These are phyloP conservation scores for Trichoderma sp. DNA, from an alignment of 2,329 filamentous ascomycete genomes.

Conservation along the genomic window DNA sequence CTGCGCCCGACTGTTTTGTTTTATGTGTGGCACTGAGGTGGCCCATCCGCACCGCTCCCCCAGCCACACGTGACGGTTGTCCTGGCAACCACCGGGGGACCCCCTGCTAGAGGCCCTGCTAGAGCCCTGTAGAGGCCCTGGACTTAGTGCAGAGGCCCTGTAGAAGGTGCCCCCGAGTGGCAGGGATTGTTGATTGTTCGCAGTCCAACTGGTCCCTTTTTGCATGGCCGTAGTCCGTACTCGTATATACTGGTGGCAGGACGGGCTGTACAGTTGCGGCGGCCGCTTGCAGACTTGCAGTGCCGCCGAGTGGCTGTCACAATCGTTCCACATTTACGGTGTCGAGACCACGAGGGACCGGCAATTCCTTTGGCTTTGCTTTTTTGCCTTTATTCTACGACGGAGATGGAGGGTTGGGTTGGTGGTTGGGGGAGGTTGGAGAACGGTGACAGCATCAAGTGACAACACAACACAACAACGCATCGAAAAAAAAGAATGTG, in stretches of 20 bases:
- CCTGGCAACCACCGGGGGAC: background rate
- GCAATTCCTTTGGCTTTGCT: background rate
- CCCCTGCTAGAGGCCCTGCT: background rate
- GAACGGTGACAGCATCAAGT: background rate
- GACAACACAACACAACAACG: background rate
- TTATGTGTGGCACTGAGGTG: background rate
- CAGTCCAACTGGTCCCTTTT: background rate
- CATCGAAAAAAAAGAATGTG: background rate
- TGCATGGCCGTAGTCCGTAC: background rate
- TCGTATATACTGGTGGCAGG: background rate
- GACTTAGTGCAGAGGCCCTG: background rate
- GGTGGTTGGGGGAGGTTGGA: background rate
- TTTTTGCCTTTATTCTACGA: background rate
- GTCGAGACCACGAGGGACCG: background rate
- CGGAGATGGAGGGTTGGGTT: background rate
- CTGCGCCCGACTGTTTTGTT: conserved; percentile 11
- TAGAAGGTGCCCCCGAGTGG: background rate
- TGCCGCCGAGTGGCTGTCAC: background rate
- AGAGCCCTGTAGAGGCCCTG: background rate
- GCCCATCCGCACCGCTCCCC: background rate
- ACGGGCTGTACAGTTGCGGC: background rate
- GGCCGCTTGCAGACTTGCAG: background rate
- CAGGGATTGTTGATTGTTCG: background rate
- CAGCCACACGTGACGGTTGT: conserved; percentile 6
- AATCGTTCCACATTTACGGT: background rate